Percentiles rank a stretch among this genome's conserved stretches.
These are phyloP conservation scores for Plasmopara viticola DNA, from an alignment of 352 stramenopile genomes.

Conservation along the genomic window DNA sequence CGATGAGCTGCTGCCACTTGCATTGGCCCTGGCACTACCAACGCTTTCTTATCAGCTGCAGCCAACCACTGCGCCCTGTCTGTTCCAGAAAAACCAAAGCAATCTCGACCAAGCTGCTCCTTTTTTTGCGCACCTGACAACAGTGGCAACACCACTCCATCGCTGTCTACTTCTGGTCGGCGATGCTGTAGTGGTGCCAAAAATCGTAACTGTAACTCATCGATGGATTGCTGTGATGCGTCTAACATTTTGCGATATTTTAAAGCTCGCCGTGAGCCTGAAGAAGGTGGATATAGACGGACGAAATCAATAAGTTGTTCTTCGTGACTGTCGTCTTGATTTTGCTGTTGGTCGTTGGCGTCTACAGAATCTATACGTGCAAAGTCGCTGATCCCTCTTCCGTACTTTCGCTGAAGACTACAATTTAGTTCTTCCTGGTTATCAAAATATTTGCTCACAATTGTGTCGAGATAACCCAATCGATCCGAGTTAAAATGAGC, in stretches of 20 bases:
- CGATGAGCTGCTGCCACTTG: slow-evolving; percentile 72
- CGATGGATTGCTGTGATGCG: slow-evolving; percentile 69
- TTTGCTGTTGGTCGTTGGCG: slow-evolving; percentile 4
- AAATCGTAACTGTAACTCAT: slow-evolving; percentile 79
- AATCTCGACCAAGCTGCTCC: slow-evolving; percentile 54
- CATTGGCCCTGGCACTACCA: slow-evolving; percentile 55
- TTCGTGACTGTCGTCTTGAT: slow-evolving; percentile 8
- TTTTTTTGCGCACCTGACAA: slow-evolving; percentile 54
- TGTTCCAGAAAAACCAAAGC: slow-evolving; percentile 73
- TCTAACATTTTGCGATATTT: slow-evolving; percentile 80
- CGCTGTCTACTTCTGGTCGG: slow-evolving; percentile 32
- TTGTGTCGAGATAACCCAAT: slow-evolving; percentile 60
- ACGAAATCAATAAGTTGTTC: slow-evolving; percentile 63
- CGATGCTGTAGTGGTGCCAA: slow-evolving; percentile 72
- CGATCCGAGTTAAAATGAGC: slow-evolving; percentile 46
- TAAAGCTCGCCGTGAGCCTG: slow-evolving; percentile 25
- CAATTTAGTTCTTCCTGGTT: slow-evolving; percentile 58
- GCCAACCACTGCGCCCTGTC: slow-evolving; percentile 63
- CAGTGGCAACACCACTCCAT: slow-evolving; percentile 33
- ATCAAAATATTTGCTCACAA: slow-evolving; percentile 60
- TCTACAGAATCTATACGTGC: slow-evolving; percentile 7
- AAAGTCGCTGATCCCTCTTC: slow-evolving; percentile 47
- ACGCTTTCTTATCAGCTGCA: slow-evolving; percentile 47
- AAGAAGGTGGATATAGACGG: slow-evolving; percentile 45
- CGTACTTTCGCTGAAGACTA: slow-evolving; percentile 65